These are phyloP conservation scores for Trichoderma koningii DNA, from an alignment of 2,329 filamentous ascomycete genomes.

Conservation along the genomic window DNA sequence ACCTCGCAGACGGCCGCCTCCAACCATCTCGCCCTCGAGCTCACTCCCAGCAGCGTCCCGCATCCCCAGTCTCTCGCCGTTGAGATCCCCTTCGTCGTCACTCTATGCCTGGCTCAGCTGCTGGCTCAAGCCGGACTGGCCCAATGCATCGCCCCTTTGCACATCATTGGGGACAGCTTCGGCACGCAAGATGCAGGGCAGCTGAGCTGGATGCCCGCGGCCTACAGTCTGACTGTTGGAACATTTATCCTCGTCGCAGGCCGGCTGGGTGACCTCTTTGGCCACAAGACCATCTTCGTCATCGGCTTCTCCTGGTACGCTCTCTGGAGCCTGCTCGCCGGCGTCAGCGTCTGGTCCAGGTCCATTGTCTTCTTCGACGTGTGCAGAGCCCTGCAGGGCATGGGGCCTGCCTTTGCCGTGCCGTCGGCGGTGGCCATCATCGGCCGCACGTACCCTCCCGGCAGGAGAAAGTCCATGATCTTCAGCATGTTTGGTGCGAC, in stretches of 20 bases:
- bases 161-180: slow-evolving; percentile 49
- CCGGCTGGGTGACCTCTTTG: slow-evolving; percentile 55
- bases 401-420: slow-evolving; percentile 57
- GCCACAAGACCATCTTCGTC: slow-evolving; percentile 54
- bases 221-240: slow-evolving; percentile 54
- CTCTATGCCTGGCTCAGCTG: slow-evolving; percentile 33
- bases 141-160: slow-evolving; percentile 35
- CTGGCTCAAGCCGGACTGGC: slow-evolving; percentile 32
- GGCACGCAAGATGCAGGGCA: slow-evolving; percentile 43
- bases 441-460: slow-evolving; percentile 51
- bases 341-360: slow-evolving; percentile 42
- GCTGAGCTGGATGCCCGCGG: slow-evolving; percentile 55
- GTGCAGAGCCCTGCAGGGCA: slow-evolving; percentile 52
- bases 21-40: slow-evolving; percentile 1
- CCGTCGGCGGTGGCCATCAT: slow-evolving; percentile 61
- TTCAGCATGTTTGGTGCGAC: slow-evolving; percentile 42
- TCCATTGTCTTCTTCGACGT: slow-evolving; percentile 45
- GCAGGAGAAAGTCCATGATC: slow-evolving; percentile 40
- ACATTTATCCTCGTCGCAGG: slow-evolving; percentile 57
- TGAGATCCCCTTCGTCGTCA: slow-evolving; percentile 24
- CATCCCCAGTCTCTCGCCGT: slow-evolving; percentile 1
- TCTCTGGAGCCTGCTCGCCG: slow-evolving; percentile 50
- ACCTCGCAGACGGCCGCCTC: neutral
- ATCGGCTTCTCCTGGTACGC: slow-evolving; percentile 54
- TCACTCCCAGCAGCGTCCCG: slow-evolving; percentile 17